Evolutionary conservation across 2,329 filamentous ascomycete genomes (phyloP), one percentile per base, ranked within the genome.

Genomic region (Xylariaceae sp.): DNA sequence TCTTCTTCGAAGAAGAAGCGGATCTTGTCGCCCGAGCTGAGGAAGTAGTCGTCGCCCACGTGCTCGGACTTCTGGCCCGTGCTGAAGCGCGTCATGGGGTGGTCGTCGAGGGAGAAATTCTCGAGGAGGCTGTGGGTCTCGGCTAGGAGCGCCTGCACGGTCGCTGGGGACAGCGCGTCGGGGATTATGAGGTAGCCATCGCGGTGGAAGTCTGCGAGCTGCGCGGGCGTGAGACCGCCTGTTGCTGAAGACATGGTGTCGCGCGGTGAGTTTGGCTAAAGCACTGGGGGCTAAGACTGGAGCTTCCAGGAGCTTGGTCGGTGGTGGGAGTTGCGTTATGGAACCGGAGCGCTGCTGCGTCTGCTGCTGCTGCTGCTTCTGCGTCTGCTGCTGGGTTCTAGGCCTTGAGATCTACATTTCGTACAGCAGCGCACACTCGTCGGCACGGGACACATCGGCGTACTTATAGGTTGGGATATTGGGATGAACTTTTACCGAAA

Each of bases 1-100:
- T 94, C 92, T 75, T 95, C 91, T 75, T 97, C 93, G 75, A 97
- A 95, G 82, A 97, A 97, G 82, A 95, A 97, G 61, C 92, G 88
- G 62, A 97, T 80, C 76, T 97, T 93, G 79, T 97, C 90, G 62
- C 91, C 92, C 2, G 89, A 94, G 1, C 80, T 82, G 2, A 97
- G 84, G 77, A 99, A 97, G 81, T 99, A 99, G 71, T 89, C 86
- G 77, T 97, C 94, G 63, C 93, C 92, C 9, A 97, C 89, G 76
- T 97, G 93, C 62, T 87, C 82, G 51, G 71, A 81, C 76, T 68
- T 86, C 80, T 76, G 87, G 66, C 92, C 92, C 0, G 93, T 97
- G 35, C 88, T 89, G 82, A 99, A 99, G 71, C 88, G 88, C 7
- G 94, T 97, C 81, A 97, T 88, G 0, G 94, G 93, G 75, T 97